A percentile compares a stretch with the other conserved stretches of the same genome.
Conservation (phyloP, 1,284 basidiomycete genomes). For the Heterobasidion annosum region DNA sequence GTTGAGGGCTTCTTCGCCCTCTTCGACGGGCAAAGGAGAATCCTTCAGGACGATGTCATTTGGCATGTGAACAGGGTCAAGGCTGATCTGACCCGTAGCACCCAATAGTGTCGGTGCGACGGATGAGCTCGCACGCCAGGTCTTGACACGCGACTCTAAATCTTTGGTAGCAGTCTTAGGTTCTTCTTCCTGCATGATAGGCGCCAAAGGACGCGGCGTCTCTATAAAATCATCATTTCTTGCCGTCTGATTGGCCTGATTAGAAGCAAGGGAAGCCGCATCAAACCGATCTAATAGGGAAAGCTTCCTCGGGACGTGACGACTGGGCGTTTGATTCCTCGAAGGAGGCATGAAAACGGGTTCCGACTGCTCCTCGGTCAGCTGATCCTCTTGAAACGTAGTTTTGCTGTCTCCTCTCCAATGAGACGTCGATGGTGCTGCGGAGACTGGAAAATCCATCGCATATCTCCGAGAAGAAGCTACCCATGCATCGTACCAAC, state of each 20-base stretch:
- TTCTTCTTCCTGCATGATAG: conserved; percentile 54
- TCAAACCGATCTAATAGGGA: conserved; percentile 62
- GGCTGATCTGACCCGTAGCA: conserved; percentile 39
- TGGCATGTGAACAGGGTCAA: conserved; percentile 46
- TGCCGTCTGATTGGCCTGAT: conserved; percentile 12
- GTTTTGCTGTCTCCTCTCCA: conserved; percentile 46
- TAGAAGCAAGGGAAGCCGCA: conserved; percentile 25
- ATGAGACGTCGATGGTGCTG: conserved; percentile 34
- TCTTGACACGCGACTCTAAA: conserved; percentile 47
- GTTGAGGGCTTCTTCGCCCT: conserved; percentile 31
- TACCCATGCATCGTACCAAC: conserved; percentile 68
- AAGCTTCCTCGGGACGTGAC: conserved; percentile 55
- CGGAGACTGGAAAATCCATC: conserved; percentile 32
- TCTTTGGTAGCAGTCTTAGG: conserved; percentile 39
- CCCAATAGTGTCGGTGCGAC: conserved; percentile 38
- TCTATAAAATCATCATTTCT: conserved; percentile 14
- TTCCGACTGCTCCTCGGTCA: conserved; percentile 28
- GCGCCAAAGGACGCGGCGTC: conserved; percentile 32
- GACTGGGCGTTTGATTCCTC: conserved; percentile 14
- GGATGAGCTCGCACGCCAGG: conserved; percentile 54
- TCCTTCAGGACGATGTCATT: conserved; percentile 33
- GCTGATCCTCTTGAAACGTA: conserved; percentile 34
- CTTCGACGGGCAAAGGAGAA: conserved; percentile 13
- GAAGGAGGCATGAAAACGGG: conserved; percentile 15
- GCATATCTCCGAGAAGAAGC: conserved; percentile 37